A percentile compares a stretch with the other conserved stretches of the same genome.
These are phyloP conservation scores for Aspergillus tamarii DNA, from an alignment of 2,329 filamentous ascomycete species.

Conservation along the genomic window DNA sequence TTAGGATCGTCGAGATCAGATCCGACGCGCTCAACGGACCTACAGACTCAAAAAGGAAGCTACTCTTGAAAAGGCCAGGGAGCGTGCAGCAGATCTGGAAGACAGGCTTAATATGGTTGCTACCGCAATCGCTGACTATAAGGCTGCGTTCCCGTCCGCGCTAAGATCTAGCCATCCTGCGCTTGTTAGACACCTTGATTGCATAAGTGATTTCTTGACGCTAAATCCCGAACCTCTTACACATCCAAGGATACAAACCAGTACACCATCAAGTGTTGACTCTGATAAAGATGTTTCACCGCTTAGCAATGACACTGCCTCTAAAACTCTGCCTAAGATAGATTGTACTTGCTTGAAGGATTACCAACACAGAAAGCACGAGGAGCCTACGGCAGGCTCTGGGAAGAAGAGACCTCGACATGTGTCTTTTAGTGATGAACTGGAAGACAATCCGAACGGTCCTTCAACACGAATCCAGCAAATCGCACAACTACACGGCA, in stretches of 20 bases:
- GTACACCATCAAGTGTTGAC: not conserved
- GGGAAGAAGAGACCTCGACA: not conserved
- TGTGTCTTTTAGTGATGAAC: not conserved
- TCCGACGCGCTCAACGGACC: conserved; percentile 81
- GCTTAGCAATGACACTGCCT: not conserved
- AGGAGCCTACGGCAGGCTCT: not conserved
- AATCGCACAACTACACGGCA: not conserved
- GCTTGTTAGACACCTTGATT: not conserved
- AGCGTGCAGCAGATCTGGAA: conserved; percentile 69
- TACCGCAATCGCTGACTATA: not conserved
- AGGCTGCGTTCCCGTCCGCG: not conserved
- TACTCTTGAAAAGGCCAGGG: conserved; percentile 73
- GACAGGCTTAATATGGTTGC: conserved; percentile 33
- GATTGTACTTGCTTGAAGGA: not conserved
- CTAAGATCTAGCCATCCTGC: not conserved
- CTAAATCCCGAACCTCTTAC: not conserved
- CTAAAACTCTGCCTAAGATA: not conserved
- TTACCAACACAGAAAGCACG: not conserved
- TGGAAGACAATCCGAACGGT: not conserved
- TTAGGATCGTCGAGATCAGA: conserved; percentile 72
- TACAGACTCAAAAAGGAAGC: conserved; percentile 84
- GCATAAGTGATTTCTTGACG: not conserved
- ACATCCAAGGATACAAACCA: not conserved
- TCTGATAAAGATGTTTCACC: not conserved
- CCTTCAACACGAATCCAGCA: not conserved